Evolutionary conservation across 1,284 basidiomycete genomes (phyloP), one percentile per base, ranked within the genome.

Genomic region (Tilletiopsis washingtonensis): DNA sequence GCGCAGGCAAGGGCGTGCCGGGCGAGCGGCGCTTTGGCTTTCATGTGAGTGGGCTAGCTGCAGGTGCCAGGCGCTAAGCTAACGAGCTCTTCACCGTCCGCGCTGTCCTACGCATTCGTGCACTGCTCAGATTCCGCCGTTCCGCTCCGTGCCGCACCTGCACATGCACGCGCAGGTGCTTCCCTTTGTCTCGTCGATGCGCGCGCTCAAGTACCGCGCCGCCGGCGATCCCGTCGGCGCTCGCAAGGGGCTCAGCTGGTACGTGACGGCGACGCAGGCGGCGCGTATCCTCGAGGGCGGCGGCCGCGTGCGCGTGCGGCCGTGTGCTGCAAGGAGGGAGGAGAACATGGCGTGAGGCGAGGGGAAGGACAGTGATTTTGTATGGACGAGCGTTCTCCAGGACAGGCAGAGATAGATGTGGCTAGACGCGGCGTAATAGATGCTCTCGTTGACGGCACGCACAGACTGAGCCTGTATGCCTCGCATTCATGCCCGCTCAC

Each of bases 41-140:
- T 44, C 59, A 60, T 51, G 41, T 37, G 21, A 34, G 19, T 21
- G n/a, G n/a, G n/a, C n/a, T n/a, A n/a, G n/a, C n/a, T n/a, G n/a
- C n/a, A n/a, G n/a, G n/a, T n/a, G n/a, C n/a, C n/a, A n/a, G n/a
- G n/a, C n/a, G n/a, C n/a, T n/a, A n/a, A n/a, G n/a, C n/a, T n/a
- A n/a, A n/a, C n/a, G n/a, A n/a, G n/a, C n/a, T n/a, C n/a, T n/a
- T n/a, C n/a, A n/a, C n/a, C n/a, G n/a, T n/a, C n/a, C n/a, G n/a
- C n/a, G n/a, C n/a, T n/a, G 62, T 48, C 17, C 49, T 40, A 58
- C 44, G 25, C 29, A 42, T 4, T 4, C 26, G 6, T 43, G 4
- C 71, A 85, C 86, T 1, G 88, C 86, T 61, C 85, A 88, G 69
- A 85, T 88, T 55, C 84, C 86, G 0, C 87, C 87, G 0, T 85